A percentile compares a stretch with the other conserved stretches of the same genome.
phyloP scores from a whole-genome alignment of 2,329 filamentous ascomycete genomes.

The Ceratocystiopsis sp. region DNA sequence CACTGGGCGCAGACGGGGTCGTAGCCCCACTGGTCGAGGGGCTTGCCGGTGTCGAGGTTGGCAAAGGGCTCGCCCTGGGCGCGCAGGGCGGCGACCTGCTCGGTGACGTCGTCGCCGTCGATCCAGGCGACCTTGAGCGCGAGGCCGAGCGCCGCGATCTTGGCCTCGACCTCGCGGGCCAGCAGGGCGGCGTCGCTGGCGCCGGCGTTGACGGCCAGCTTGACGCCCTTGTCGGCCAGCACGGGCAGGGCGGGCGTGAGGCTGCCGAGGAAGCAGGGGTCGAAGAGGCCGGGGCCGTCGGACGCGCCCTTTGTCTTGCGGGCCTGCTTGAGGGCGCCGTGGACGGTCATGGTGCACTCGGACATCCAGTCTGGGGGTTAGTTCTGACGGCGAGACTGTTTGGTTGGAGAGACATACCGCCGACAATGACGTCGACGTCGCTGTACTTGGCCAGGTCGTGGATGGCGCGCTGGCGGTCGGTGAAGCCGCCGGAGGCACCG shows the following conservation, averaged over 20 bases:
- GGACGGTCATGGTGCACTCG: constrained; percentile 17
- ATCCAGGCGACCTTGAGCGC: constrained; percentile 17
- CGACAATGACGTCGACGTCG: constrained; percentile 17
- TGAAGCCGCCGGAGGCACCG: constrained; percentile 25
- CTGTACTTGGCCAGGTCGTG: constrained; percentile 21
- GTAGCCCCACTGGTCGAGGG: constrained; percentile 7
- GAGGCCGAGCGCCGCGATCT: constrained; percentile 9
- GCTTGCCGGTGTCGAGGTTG: constrained; percentile 7
- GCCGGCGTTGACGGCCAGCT: constrained; percentile 18
- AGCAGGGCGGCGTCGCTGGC: constrained; percentile 14
- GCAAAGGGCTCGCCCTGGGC: constrained; percentile 8
- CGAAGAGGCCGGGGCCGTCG: constrained; percentile 11
- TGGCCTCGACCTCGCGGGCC: constrained; percentile 7
- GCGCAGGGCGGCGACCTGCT: constrained; percentile 7
- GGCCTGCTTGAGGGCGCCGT: constrained; percentile 13
- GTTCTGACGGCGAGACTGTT: no score
- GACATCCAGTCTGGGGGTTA: constrained; percentile 17
- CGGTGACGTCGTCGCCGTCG: constrained; percentile 16
- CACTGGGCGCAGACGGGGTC: constrained; percentile 7
- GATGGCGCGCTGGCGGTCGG: constrained; percentile 24
- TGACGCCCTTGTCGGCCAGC: constrained; percentile 13
- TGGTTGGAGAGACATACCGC: no score
- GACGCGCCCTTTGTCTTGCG: constrained; percentile 9
- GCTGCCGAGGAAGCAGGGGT: constrained; percentile 17
- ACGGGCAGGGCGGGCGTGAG: constrained; percentile 15